phyloP scores from a whole-genome alignment of 1,139 yeast genomes.

The Magnusiomyces fungicola region DNA sequence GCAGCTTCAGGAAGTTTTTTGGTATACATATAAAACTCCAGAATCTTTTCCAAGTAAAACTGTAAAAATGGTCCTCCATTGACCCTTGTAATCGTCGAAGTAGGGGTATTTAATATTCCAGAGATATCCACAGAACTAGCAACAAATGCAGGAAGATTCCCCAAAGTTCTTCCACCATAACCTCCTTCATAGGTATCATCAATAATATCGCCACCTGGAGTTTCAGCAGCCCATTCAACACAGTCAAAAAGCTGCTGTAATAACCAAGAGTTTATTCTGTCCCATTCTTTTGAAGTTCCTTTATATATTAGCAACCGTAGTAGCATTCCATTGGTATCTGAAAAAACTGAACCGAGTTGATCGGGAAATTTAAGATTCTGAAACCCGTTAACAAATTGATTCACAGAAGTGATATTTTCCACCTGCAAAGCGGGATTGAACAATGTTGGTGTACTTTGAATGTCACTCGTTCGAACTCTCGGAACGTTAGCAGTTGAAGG shows the following conservation, averaged over 20 bases:
- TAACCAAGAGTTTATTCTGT: slow-evolving; percentile 25
- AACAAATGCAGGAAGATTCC: no score
- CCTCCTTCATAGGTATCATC: neutral
- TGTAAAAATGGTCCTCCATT: slow-evolving; percentile 1
- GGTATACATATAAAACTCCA: slow-evolving; percentile 18
- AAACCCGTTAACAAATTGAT: slow-evolving; percentile 20
- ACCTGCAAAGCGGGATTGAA: slow-evolving; percentile 18
- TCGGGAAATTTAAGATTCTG: slow-evolving; percentile 23
- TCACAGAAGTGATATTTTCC: slow-evolving; percentile 19
- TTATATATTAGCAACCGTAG: slow-evolving; percentile 21
- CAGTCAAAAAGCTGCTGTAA: slow-evolving; percentile 17
- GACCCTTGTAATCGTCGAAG: slow-evolving; percentile 1
- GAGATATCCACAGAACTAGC: no score
- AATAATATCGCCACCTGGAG: neutral
- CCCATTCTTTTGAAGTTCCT: slow-evolving; percentile 21
- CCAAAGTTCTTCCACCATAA: neutral
- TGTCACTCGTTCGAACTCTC: no score
- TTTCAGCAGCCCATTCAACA: neutral
- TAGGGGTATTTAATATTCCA: no score
- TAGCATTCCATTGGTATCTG: slow-evolving; percentile 19
- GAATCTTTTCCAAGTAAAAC: slow-evolving; percentile 14
- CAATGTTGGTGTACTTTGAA: slow-evolving; percentile 15
- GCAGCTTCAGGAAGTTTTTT: slow-evolving; percentile 22
- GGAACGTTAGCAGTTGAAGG: no score
- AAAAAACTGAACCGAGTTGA: slow-evolving; percentile 24